Percentiles rank a stretch among this genome's conserved stretches.
phyloP scores from a whole-genome alignment of 257 asterid genomes.

The Solanum neorickii region DNA sequence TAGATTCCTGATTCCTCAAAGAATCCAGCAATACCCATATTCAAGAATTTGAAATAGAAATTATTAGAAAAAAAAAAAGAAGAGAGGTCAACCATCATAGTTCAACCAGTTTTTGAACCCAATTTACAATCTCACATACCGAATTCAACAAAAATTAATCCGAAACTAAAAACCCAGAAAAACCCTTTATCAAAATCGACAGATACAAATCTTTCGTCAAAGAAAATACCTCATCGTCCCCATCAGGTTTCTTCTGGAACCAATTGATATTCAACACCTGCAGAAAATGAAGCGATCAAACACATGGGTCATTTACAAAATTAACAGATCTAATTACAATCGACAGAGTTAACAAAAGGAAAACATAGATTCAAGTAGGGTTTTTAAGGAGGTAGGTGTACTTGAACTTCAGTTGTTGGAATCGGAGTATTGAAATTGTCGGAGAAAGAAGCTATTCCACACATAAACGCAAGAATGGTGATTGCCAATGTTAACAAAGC shows the following conservation, averaged over 20 bases:
- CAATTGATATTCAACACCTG: constrained; percentile 71
- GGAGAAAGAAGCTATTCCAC: constrained; percentile 80
- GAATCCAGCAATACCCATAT: background rate
- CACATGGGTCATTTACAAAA: background rate
- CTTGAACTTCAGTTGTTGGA: constrained; percentile 73
- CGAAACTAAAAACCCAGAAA: background rate
- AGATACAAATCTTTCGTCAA: background rate
- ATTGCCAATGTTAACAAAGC: constrained; percentile 67
- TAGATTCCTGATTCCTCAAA: background rate
- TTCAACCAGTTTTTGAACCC: background rate
- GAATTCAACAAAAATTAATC: background rate
- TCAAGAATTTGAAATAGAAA: background rate
- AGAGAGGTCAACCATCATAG: background rate
- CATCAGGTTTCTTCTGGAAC: constrained; percentile 80
- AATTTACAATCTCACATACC: background rate
- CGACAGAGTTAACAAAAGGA: background rate
- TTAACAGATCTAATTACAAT: background rate
- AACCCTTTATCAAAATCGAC: background rate
- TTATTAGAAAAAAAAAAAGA: background rate
- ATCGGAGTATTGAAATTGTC: constrained; percentile 71
- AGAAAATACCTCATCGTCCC: constrained; percentile 67
- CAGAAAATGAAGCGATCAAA: background rate
- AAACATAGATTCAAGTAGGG: background rate
- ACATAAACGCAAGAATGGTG: constrained; percentile 80
- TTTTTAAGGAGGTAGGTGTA: background rate